Conservation (phyloP, 306 rosid genomes). For the Ochetophila trinervis region DNA sequence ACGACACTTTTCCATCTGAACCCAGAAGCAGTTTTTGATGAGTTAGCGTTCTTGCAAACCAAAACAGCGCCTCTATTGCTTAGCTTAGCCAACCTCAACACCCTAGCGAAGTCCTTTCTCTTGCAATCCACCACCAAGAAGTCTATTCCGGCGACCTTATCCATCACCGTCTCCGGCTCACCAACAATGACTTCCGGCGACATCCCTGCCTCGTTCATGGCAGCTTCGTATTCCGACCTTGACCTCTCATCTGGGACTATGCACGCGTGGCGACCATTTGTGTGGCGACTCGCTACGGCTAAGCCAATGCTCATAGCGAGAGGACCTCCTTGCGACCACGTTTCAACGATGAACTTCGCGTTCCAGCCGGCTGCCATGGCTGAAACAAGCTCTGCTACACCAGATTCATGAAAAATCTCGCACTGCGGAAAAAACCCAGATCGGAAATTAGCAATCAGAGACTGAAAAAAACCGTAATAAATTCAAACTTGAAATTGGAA, state of each 20-base stretch:
- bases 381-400: constrained; percentile 79
- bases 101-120: constrained; percentile 49
- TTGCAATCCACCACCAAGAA: constrained; percentile 73
- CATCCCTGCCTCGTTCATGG: constrained; percentile 43
- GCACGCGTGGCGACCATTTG: constrained; percentile 78
- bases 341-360: constrained; percentile 74
- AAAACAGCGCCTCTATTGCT: constrained; percentile 73
- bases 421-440: constrained; percentile 45
- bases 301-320: constrained; percentile 71
- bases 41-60: constrained; percentile 67
- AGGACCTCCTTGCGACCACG: constrained; percentile 81
- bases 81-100: constrained; percentile 60
- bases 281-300: constrained; percentile 59
- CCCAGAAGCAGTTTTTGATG: constrained; percentile 38
- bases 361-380: constrained; percentile 99
- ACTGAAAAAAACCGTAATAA: neutral
- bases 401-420: constrained; percentile 51
- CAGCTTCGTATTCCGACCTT: constrained; percentile 48
- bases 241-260: constrained; percentile 75
- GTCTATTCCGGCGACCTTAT: constrained; percentile 49
- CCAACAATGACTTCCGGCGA: constrained; percentile 61
- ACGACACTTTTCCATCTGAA: constrained; percentile 60
- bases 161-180: constrained; percentile 71
- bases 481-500: neutral
- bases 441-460: neutral